Base-by-base conservation (phyloP, 2,329 filamentous ascomycete genomes). In the Sporothrix variecibatus region DNA sequence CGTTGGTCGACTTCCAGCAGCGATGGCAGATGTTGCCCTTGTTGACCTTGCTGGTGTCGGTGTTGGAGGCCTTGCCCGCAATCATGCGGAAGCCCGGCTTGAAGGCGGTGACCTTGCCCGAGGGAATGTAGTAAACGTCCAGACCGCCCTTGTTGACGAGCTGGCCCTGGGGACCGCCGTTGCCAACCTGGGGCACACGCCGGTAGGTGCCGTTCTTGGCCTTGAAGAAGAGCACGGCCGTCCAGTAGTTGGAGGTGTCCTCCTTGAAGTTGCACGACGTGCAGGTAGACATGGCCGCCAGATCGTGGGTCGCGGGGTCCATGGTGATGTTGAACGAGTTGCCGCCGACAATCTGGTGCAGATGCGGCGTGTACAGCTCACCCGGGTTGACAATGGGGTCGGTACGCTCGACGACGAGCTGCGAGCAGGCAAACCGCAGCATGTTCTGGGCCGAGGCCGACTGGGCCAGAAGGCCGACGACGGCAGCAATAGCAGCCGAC, bases 231-330 rank as follows among this genome's bases (percentile, higher is more conserved):
- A 85, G 82, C 78, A 84, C 82, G 74, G 83, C 82, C 28, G 83
- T 85, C 83, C 84, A 85, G 81, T 85, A 85, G 82, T 85, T 85
- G 79, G 82, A 84, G 78, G 82, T 81, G 78, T 85, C 83, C 78
- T 85, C 81, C 74, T 78, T 79, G 79, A 85, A 85, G 58, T 78
- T 83, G 80, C 84, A 85, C 28, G 83, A 84, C 9, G 83, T 85
- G 80, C 83, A 84, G 46, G 81, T 83, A 12, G 83, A 85, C 70
- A 76, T 74, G 58, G 77, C 49, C 11, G 81, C 77, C 28, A 82
- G 79, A 72, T 84, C 82, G 77, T 83, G 80, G 3, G 74, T 78
- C 26, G 73, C 76, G 5, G 81, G 80, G 78, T 83, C 81, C 83
- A 85, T 85, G 76, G 82, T 82, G 75, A 83, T 76, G 80, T 85